phyloP scores from a whole-genome alignment of 352 stramenopile genomes.

The Phytophthora boehmeriae region DNA sequence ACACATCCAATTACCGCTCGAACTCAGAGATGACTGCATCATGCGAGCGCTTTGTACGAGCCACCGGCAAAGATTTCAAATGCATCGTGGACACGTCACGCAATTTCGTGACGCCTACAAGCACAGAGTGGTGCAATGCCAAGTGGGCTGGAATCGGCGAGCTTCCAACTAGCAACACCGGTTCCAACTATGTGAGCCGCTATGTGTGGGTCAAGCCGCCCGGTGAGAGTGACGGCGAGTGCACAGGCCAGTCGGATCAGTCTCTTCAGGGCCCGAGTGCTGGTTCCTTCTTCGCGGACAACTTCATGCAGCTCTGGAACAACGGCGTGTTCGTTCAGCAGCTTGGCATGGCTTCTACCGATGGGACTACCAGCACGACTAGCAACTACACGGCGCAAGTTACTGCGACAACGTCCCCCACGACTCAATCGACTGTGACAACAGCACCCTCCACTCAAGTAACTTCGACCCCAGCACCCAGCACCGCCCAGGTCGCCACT shows the following conservation, averaged over 20 bases:
- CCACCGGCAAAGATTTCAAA: not conserved
- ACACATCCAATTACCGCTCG: slow-evolving; percentile 4
- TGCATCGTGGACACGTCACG: slow-evolving; percentile 3
- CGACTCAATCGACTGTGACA: not conserved
- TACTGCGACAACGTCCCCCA: not conserved
- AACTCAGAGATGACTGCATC: not conserved
- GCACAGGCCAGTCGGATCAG: slow-evolving; percentile 18
- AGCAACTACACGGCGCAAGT: slow-evolving; percentile 9
- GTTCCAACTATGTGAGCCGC: slow-evolving; percentile 45
- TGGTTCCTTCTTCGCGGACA: slow-evolving; percentile 48
- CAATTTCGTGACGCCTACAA: not conserved
- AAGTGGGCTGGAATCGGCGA: slow-evolving; percentile 38
- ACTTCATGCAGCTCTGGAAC: slow-evolving; percentile 56
- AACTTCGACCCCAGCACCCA: not conserved
- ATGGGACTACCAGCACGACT: slow-evolving; percentile 8
- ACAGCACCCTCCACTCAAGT: not conserved
- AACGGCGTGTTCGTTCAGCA: slow-evolving; percentile 50
- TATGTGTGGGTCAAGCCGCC: slow-evolving; percentile 57
- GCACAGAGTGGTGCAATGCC: not conserved
- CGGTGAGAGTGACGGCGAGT: slow-evolving; percentile 54
- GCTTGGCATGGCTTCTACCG: slow-evolving; percentile 5
- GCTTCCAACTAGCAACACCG: slow-evolving; percentile 39
- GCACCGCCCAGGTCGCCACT: too few species aligned
- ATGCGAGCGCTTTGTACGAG: not conserved
- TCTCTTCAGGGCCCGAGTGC: slow-evolving; percentile 28